phyloP scores from a whole-genome alignment of 2,329 filamentous ascomycete species.

The Ambrosiella xylebori region DNA sequence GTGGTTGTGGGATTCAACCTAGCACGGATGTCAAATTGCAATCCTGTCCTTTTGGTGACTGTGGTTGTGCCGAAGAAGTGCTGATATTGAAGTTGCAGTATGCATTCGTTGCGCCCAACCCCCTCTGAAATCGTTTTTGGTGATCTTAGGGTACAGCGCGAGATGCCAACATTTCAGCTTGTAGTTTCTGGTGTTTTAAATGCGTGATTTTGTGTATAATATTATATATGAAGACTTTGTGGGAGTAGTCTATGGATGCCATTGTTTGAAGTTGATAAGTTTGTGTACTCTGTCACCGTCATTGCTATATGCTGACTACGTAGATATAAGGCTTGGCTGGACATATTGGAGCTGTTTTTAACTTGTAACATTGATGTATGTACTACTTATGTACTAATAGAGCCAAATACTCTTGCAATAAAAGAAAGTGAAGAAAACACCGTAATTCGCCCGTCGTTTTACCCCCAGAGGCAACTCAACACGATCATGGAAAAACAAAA shows the following conservation, averaged over 20 bases:
- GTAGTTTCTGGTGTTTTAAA: not conserved
- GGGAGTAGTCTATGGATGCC: too few species aligned
- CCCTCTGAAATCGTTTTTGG: not conserved
- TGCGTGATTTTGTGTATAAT: not conserved
- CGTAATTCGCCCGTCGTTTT: not conserved
- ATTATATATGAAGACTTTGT: not conserved
- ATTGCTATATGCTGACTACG: too few species aligned
- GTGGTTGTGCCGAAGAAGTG: constrained; percentile 98
- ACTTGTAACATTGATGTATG: too few species aligned
- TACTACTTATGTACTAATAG: too few species aligned
- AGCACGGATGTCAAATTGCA: constrained; percentile 99
- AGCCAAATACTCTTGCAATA: not conserved
- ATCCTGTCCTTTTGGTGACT: constrained; percentile 67
- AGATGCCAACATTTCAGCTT: constrained; percentile 6
- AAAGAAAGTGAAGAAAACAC: constrained; percentile 3
- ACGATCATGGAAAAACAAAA: not conserved
- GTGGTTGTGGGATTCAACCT: constrained; percentile 15
- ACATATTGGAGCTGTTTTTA: too few species aligned
- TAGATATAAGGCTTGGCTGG: too few species aligned
- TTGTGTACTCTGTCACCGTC: too few species aligned
- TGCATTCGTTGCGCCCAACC: not conserved
- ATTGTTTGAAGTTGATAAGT: too few species aligned
- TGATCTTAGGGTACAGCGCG: not conserved
- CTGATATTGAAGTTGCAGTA: constrained; percentile 46
- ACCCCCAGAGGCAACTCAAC: not conserved